A percentile compares a stretch with the other conserved stretches of the same genome.
These are phyloP conservation scores for Wickerhamomyces rabaulensis DNA, from an alignment of 805 yeast genomes.

Conservation along the genomic window DNA sequence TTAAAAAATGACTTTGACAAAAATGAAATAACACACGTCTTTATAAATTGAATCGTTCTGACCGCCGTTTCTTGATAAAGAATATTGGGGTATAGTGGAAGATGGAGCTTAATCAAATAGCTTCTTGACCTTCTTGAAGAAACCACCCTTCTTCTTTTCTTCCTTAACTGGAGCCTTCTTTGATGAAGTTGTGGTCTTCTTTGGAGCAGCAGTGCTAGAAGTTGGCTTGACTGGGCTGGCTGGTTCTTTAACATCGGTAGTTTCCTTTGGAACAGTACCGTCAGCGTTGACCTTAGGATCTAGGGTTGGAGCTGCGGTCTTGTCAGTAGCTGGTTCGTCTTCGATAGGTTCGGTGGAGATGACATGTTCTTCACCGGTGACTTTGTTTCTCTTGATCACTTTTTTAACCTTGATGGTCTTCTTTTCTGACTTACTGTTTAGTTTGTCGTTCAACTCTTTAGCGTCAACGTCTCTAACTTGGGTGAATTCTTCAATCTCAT, in stretches of 20 bases:
- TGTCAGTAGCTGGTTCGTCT: constrained; percentile 15
- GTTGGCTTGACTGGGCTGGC: neutral
- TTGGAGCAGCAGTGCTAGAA: neutral
- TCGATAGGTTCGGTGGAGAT: constrained; percentile 26
- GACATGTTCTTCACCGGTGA: constrained; percentile 35
- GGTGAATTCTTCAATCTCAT: constrained; percentile 59
- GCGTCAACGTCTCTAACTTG: constrained; percentile 54
- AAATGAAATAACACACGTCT: neutral
- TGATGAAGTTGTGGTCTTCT: constrained; percentile 6
- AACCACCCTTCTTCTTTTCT: constrained; percentile 20
- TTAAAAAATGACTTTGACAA: neutral
- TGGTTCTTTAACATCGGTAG: constrained; percentile 3
- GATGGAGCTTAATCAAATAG: constrained; percentile 10
- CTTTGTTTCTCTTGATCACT: constrained; percentile 33
- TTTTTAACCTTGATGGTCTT: constrained; percentile 30
- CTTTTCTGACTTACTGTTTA: constrained; percentile 20
- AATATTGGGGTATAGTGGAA: too few relatives aligned
- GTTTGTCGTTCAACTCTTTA: constrained; percentile 47
- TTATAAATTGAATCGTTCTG: too few relatives aligned
- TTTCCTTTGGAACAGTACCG: constrained; percentile 2
- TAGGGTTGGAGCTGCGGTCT: constrained; percentile 4
- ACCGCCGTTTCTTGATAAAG: too few relatives aligned
- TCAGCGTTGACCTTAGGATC: constrained; percentile 14
- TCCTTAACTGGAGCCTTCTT: constrained; percentile 6
- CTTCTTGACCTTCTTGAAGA: constrained; percentile 20